A percentile compares a stretch with the other conserved stretches of the same genome.
Evolutionary conservation across 345 rosid genomes (phyloP).

Genomic region (Murraya paniculata): DNA sequence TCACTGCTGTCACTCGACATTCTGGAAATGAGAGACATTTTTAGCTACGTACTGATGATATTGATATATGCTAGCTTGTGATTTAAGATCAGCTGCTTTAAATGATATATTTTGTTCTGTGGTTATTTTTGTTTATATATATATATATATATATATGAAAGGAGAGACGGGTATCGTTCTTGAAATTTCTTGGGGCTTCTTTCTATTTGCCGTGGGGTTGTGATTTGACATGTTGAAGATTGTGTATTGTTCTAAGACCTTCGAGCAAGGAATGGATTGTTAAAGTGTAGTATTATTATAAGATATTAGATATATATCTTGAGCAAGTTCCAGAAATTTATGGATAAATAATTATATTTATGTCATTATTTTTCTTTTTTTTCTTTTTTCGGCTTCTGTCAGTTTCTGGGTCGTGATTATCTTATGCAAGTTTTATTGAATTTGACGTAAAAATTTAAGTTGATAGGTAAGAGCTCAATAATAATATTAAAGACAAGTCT

Average conservation of each 20-base stretch:
- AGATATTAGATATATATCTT: no score
- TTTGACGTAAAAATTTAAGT: no score
- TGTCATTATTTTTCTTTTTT: no score
- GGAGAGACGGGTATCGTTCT: conserved; percentile 4
- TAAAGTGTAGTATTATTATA: no score
- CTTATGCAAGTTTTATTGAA: not conserved
- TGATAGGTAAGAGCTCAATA: fast-evolving
- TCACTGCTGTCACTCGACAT: conserved; percentile 23
- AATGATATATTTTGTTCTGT: not conserved
- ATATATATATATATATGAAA: not conserved
- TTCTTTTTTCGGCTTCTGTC: not conserved
- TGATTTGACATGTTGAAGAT: not conserved
- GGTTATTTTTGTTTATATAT: not conserved
- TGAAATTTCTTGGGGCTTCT: conserved; percentile 38
- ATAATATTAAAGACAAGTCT: no score
- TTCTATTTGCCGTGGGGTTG: not conserved
- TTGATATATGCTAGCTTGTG: not conserved
- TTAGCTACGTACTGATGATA: no score
- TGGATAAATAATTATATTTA: not conserved
- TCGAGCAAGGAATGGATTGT: not conserved
- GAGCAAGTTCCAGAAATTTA: not conserved
- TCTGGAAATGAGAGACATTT: conserved; percentile 40
- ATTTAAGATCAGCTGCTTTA: not conserved
- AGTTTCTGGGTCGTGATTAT: not conserved
- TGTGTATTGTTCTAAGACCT: conserved; percentile 23